Conservation (phyloP, 805 yeast species). For the Sugiyamaella americana region DNA sequence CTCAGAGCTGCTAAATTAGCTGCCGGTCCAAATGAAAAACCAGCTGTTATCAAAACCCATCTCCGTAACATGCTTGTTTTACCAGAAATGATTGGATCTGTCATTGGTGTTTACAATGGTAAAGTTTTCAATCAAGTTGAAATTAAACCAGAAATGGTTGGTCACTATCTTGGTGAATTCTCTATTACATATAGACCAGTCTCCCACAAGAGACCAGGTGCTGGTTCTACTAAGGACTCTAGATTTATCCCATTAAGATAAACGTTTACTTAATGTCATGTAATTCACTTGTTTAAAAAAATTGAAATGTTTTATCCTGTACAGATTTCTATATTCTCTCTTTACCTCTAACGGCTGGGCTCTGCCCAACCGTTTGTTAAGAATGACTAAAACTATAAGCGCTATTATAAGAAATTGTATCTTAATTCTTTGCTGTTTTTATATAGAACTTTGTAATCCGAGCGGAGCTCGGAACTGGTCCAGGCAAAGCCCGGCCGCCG, state of each 20-base stretch:
- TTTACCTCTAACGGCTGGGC: neutral
- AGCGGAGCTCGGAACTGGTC: neutral
- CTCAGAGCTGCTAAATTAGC: conserved; percentile 95
- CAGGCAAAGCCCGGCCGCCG: neutral
- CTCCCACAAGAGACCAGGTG: conserved; percentile 98
- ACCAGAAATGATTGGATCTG: conserved; percentile 99
- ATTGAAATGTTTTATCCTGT: too few species aligned
- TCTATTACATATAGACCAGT: conserved; percentile 99
- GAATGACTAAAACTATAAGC: too few species aligned
- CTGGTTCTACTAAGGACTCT: conserved; percentile 52
- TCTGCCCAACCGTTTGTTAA: neutral
- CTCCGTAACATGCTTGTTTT: conserved; percentile 97
- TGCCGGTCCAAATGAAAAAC: conserved; percentile 78
- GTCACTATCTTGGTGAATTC: conserved; percentile 99
- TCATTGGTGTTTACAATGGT: conserved; percentile 99
- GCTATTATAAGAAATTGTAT: too few species aligned
- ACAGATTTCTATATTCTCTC: neutral
- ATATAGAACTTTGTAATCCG: too few species aligned
- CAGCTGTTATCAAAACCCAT: conserved; percentile 97
- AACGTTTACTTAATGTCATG: conserved; percentile 13
- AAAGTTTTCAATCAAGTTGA: conserved; percentile 99
- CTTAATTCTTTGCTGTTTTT: too few species aligned
- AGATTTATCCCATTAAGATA: conserved; percentile 71
- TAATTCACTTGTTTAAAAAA: neutral
- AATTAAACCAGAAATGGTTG: conserved; percentile 99